phyloP scores from a whole-genome alignment of 805 yeast genomes.

The Kuraishia floccosa region DNA sequence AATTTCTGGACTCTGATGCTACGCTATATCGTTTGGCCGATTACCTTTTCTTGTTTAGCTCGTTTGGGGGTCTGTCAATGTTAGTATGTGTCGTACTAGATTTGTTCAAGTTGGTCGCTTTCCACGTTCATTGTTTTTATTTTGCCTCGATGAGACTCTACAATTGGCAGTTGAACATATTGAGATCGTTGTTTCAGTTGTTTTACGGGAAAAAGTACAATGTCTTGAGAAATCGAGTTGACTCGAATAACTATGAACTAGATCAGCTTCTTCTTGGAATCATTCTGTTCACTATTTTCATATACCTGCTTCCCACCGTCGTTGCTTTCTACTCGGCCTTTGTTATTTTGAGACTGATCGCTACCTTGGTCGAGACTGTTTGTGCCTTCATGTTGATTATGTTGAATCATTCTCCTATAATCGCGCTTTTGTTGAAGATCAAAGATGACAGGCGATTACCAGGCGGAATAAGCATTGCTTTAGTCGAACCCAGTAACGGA shows the following conservation, averaged over 20 bases:
- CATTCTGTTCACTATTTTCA: conserved; percentile 66
- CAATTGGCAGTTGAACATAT: conserved; percentile 56
- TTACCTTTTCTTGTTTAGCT: background rate
- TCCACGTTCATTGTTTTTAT: conserved; percentile 72
- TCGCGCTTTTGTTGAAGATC: conserved; percentile 65
- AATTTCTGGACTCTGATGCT: background rate
- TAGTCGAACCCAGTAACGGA: conserved; percentile 12
- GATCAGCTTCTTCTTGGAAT: conserved; percentile 88
- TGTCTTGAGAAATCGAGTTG: conserved; percentile 75
- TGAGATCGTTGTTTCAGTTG: conserved; percentile 68
- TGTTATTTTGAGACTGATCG: conserved; percentile 42
- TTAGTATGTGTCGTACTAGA: conserved; percentile 60
- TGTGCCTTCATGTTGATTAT: conserved; percentile 52
- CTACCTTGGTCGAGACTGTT: conserved; percentile 33
- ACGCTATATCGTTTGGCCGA: no score
- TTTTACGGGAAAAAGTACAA: conserved; percentile 88
- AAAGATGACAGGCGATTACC: conserved; percentile 65
- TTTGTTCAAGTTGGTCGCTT: conserved; percentile 43
- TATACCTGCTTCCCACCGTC: conserved; percentile 79
- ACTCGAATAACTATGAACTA: conserved; percentile 70
- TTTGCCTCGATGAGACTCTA: conserved; percentile 71
- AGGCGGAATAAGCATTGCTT: conserved; percentile 27
- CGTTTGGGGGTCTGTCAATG: conserved; percentile 33
- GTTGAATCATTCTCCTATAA: conserved; percentile 78
- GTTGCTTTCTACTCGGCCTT: conserved; percentile 74